phyloP scores from a whole-genome alignment of 1,139 yeast genomes.

The Zygosaccharomyces sapae region DNA sequence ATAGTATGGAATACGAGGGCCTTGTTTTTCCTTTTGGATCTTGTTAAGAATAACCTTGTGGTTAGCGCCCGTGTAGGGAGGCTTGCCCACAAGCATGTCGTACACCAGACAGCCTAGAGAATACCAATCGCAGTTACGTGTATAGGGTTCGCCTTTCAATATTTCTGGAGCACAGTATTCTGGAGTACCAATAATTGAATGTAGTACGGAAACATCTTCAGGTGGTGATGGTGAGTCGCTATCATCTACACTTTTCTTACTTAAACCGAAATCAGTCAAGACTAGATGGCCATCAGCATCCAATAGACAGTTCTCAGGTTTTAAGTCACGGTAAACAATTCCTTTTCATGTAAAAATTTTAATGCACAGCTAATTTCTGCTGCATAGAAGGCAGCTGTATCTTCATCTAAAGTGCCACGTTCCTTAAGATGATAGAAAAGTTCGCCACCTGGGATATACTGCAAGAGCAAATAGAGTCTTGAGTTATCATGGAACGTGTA shows the following conservation, averaged over 20 bases:
- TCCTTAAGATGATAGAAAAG: constrained; percentile 73
- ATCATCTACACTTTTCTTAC: constrained; percentile 51
- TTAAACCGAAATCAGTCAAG: constrained; percentile 86
- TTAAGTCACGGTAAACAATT: constrained; percentile 84
- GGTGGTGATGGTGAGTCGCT: constrained; percentile 6
- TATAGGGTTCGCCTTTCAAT: constrained; percentile 77
- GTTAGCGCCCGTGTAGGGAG: constrained; percentile 90
- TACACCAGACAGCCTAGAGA: constrained; percentile 86
- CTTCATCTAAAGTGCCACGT: constrained; percentile 52
- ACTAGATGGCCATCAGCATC: constrained; percentile 77
- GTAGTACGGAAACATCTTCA: constrained; percentile 40
- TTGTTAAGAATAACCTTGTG: constrained; percentile 78
- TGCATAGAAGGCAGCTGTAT: constrained; percentile 72
- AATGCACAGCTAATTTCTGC: constrained; percentile 86
- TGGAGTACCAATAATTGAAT: constrained; percentile 87
- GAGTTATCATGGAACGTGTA: constrained; percentile 86
- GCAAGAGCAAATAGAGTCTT: constrained; percentile 74
- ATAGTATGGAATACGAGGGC: constrained; percentile 72
- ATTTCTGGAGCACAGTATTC: constrained; percentile 98
- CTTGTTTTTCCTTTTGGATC: constrained; percentile 62
- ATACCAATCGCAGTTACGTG: constrained; percentile 94
- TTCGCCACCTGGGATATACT: constrained; percentile 93
- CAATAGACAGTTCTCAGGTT: constrained; percentile 88
- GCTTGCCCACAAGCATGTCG: constrained; percentile 85
- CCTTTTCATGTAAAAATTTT: constrained; percentile 73